A percentile compares a stretch with the other conserved stretches of the same genome.
These are phyloP conservation scores for Millerago galiae DNA, from an alignment of 805 yeast genomes.

Conservation along the genomic window DNA sequence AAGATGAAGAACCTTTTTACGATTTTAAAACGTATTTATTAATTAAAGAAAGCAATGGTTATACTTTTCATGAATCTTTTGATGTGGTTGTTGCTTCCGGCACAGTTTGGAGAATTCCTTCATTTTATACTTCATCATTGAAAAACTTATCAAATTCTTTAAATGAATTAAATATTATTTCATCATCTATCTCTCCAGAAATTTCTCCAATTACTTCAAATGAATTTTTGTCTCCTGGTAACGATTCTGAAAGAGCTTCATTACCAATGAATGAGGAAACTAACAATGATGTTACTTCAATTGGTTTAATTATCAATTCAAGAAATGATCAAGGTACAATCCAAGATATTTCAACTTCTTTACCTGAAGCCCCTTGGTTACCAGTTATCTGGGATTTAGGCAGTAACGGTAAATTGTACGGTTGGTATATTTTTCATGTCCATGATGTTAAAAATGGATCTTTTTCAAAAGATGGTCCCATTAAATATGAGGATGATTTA, in stretches of 20 bases:
- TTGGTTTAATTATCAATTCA: slow-evolving; percentile 64
- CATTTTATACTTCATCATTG: slow-evolving; percentile 37
- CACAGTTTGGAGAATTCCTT: slow-evolving; percentile 37
- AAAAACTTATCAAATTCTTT: slow-evolving; percentile 33
- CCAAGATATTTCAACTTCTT: slow-evolving; percentile 47
- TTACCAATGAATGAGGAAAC: slow-evolving; percentile 64
- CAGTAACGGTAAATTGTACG: slow-evolving; percentile 52
- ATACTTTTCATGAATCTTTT: slow-evolving; percentile 27
- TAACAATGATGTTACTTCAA: slow-evolving; percentile 62
- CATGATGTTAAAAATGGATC: slow-evolving; percentile 37
- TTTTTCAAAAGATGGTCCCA: slow-evolving; percentile 19
- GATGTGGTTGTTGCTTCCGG: slow-evolving; percentile 52
- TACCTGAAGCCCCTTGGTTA: slow-evolving; percentile 52
- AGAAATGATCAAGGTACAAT: slow-evolving; percentile 35
- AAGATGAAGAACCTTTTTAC: slow-evolving; percentile 25
- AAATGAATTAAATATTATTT: slow-evolving; percentile 36
- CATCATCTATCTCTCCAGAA: slow-evolving; percentile 64
- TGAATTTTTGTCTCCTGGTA: slow-evolving; percentile 40
- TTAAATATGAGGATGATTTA: slow-evolving; percentile 5
- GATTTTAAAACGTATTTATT: slow-evolving; percentile 22
- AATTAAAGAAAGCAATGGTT: neutral
- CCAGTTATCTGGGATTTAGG: slow-evolving; percentile 63
- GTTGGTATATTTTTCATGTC: slow-evolving; percentile 61
- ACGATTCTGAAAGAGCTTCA: slow-evolving; percentile 68
- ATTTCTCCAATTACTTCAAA: slow-evolving; percentile 38